Conservation (phyloP, 2,329 filamentous ascomycete species). For the Colletotrichum sp. region DNA sequence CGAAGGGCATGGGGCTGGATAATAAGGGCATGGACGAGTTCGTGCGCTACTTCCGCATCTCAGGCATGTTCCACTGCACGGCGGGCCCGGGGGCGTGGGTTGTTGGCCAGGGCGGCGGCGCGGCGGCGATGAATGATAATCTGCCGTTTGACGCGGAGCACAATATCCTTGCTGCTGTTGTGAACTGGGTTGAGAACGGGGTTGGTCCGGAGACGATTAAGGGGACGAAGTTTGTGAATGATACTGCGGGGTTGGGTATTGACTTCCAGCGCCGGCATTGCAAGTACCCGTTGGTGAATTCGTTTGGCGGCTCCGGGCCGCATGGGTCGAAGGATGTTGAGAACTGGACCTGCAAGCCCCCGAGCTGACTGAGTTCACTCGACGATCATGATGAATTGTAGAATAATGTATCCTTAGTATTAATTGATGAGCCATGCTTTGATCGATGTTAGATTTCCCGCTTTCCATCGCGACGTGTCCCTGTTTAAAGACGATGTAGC, state of each 20-base stretch:
- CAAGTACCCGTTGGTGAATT: conserved; percentile 1
- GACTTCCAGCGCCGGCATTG: conserved; percentile 13
- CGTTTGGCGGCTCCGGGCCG: background rate
- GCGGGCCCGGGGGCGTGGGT: conserved; percentile 50
- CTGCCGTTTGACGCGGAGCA: conserved; percentile 36
- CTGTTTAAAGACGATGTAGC: accelerated
- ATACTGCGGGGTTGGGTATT: background rate
- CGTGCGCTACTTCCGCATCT: conserved; percentile 58
- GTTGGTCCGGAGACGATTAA: conserved; percentile 42
- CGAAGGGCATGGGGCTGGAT: conserved; percentile 46
- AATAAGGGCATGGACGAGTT: conserved; percentile 44
- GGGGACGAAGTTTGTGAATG: conserved; percentile 39
- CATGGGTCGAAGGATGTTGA: background rate
- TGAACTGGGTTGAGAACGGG: conserved; percentile 52
- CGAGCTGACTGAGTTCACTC: background rate
- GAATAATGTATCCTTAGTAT: background rate
- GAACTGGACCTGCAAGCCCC: background rate
- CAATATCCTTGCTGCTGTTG: conserved; percentile 52
- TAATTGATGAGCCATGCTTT: background rate
- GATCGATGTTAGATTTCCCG: accelerated
- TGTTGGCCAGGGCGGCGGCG: conserved; percentile 28
- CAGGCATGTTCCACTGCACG: conserved; percentile 57
- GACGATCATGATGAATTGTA: background rate
- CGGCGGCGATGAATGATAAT: conserved; percentile 16
- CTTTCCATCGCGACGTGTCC: accelerated